Base-by-base conservation (phyloP, 2,329 filamentous ascomycete species). In the Penicillium sp. region DNA sequence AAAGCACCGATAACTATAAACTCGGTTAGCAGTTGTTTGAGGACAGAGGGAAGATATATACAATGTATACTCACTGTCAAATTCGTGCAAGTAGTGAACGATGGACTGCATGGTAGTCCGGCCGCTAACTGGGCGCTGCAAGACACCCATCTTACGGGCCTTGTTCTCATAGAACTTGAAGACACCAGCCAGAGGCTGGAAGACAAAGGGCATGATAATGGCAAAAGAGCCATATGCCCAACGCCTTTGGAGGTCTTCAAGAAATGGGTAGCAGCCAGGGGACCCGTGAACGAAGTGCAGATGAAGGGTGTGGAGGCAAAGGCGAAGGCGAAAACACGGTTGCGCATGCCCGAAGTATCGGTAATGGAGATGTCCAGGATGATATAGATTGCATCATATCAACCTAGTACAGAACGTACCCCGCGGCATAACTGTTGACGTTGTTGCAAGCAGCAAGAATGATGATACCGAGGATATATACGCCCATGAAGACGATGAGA, bases 181-280 rank as follows among this genome's bases (percentile, higher is more conserved):
- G 20, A 86, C 68, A 16, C 70, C 62, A 35, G 81, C 78, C 5
- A 87, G 74, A 0, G 85, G 85, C 10, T 82, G 37, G 10, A 78
- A 79, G 43, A 84, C 74, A 50, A 79, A 66, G 1, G 84, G 83
- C 1, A 81, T 77, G 53, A 87, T 75, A 58, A 88, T 83, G 43
- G 79, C 75, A 63, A 85, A 87, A 32, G 76, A 72, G 32, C 83
- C 85, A 62, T 82, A 87, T 1, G 76, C 82, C 85, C 84, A 88
- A 26, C 82, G 78, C 79, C 81, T 24, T 77, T 79, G 16, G 78
- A 74, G 1, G 75, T 74, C 0, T 72, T 64, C 35, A 82, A 68
- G 63, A 70, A 71, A 81, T 3, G 73, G 70, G 22, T 20, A 20
- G 80, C 80, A 44, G 83, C 76, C 35, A 74, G 74, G 0, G 81